Conservation (phyloP, 2,329 filamentous ascomycete genomes). For the Didymella pomorum region DNA sequence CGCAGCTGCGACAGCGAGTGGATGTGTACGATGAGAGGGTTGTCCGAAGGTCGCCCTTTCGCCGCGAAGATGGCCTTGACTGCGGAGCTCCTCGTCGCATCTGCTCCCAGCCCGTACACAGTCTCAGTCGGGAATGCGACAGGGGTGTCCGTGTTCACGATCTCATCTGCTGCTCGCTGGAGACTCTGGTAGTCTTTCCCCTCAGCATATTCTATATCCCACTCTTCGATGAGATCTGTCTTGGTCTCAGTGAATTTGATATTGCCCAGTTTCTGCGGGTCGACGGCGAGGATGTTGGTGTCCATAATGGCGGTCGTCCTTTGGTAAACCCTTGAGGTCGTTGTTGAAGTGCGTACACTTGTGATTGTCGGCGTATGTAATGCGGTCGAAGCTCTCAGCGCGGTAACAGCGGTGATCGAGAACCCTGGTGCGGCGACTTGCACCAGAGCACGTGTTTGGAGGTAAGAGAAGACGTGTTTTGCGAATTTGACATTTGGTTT, state of each 20-base stretch:
- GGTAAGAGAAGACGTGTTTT: slow-evolving; percentile 19
- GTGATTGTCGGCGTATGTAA: slow-evolving; percentile 7
- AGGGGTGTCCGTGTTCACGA: slow-evolving; percentile 73
- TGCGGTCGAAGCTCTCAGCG: slow-evolving; percentile 33
- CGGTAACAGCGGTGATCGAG: slow-evolving; percentile 25
- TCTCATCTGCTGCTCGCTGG: slow-evolving; percentile 69
- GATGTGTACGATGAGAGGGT: slow-evolving; percentile 93
- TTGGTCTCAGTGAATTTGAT: slow-evolving; percentile 40
- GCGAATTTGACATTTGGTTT: slow-evolving; percentile 47
- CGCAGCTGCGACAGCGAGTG: slow-evolving; percentile 81
- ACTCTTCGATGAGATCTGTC: slow-evolving; percentile 48
- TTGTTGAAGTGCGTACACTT: not conserved
- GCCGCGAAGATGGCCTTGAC: slow-evolving; percentile 92
- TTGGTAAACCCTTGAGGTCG: slow-evolving; percentile 7
- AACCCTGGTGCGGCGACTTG: slow-evolving; percentile 33
- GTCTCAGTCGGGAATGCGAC: slow-evolving; percentile 98
- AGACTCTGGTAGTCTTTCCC: slow-evolving; percentile 63
- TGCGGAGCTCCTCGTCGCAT: slow-evolving; percentile 83
- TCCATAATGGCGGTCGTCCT: slow-evolving; percentile 35
- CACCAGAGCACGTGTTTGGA: slow-evolving; percentile 36
- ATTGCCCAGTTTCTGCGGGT: slow-evolving; percentile 51
- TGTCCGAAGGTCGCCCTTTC: slow-evolving; percentile 90
- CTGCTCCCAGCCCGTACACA: slow-evolving; percentile 95
- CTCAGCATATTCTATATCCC: slow-evolving; percentile 43
- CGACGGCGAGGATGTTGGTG: slow-evolving; percentile 52